A percentile compares a stretch with the other conserved stretches of the same genome.
phyloP scores from a whole-genome alignment of 1,139 yeast species.

The Scheffersomyces insectosa region DNA sequence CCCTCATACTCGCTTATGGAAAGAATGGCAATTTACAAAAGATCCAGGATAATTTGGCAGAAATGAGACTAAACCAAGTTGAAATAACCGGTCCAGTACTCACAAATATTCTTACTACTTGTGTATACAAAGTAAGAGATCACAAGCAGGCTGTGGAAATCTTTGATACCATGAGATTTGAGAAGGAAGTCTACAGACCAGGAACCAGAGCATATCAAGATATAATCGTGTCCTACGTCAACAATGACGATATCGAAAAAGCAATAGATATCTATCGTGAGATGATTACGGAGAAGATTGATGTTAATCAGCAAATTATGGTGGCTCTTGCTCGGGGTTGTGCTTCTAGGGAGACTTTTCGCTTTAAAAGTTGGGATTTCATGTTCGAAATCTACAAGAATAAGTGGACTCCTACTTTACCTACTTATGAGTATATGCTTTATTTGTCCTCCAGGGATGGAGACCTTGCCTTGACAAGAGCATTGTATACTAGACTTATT shows the following conservation, averaged over 20 bases:
- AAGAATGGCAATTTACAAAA: slow-evolving; percentile 30
- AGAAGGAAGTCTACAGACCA: slow-evolving; percentile 66
- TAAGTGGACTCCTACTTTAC: slow-evolving; percentile 50
- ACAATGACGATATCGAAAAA: slow-evolving; percentile 62
- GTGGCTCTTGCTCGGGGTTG: slow-evolving; percentile 77
- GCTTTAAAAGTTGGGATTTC: slow-evolving; percentile 72
- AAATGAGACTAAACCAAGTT: slow-evolving; percentile 52
- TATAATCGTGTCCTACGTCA: slow-evolving; percentile 65
- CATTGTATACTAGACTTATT: slow-evolving; percentile 60
- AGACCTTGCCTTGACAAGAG: slow-evolving; percentile 73
- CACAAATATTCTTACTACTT: slow-evolving; percentile 65
- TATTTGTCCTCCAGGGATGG: slow-evolving; percentile 77
- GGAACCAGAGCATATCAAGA: slow-evolving; percentile 67
- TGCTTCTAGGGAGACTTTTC: slow-evolving; percentile 49
- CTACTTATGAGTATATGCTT: slow-evolving; percentile 67
- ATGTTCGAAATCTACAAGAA: slow-evolving; percentile 63
- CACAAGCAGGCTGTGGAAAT: slow-evolving; percentile 66
- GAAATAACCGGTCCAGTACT: slow-evolving; percentile 60
- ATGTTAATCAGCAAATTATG: slow-evolving; percentile 48
- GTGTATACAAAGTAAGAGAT: slow-evolving; percentile 54
- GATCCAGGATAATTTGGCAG: slow-evolving; percentile 38
- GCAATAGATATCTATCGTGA: slow-evolving; percentile 79
- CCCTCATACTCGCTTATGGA: slow-evolving; percentile 44
- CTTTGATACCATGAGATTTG: slow-evolving; percentile 84
- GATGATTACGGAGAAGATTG: slow-evolving; percentile 42